Evolutionary conservation across 2,329 filamentous ascomycete species (phyloP), one percentile per base, ranked within the genome.

Genomic region (Myrmaecium sp.): DNA sequence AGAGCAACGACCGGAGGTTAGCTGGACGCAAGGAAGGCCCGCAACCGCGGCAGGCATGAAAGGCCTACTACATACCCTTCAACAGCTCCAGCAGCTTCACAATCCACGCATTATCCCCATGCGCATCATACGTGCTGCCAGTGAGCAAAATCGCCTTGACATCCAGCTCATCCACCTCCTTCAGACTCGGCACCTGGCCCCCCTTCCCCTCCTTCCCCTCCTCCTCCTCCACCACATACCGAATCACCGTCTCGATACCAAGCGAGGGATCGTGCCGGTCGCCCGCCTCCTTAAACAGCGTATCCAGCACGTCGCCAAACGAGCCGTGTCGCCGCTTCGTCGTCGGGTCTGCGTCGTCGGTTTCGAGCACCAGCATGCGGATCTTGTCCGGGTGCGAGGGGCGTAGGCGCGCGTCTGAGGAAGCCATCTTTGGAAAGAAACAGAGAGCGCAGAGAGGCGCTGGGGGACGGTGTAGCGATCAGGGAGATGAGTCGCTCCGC

Each of bases 141-240:
- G 57, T 60, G 24, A 61, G 57, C 6, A 61, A 34, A 2, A 62
- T 53, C 1, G 55, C 57, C 30, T 55, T 45, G 12, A 56, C 44
- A 7, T 51, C 44, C 4, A n/a, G n/a, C n/a, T 49, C 38, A 2
- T 57, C 49, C 3, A 70, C 60, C 5, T 67, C 63, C 3, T 57
- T 47, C 2, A 49, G 43, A 3, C 46, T 49, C 0, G 64, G 63
- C 11, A 68, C 55, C 6, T 51, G 46, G n/a, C n/a, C n/a, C 3
- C 61, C 60, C 7, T 57, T 54, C 17, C 57, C 38, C 6, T 61
- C 56, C 6, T 60, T 51, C 4, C n/a, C n/a, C n/a, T n/a, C n/a
- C n/a, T n/a, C n/a, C n/a, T n/a, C n/a, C n/a, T n/a, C n/a, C n/a
- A 71, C 63, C 4, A 71, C 56, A 36, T 64, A 70, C 19, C 60